phyloP scores from a whole-genome alignment of 1,139 yeast species.

The Yamadazyma oceani region DNA sequence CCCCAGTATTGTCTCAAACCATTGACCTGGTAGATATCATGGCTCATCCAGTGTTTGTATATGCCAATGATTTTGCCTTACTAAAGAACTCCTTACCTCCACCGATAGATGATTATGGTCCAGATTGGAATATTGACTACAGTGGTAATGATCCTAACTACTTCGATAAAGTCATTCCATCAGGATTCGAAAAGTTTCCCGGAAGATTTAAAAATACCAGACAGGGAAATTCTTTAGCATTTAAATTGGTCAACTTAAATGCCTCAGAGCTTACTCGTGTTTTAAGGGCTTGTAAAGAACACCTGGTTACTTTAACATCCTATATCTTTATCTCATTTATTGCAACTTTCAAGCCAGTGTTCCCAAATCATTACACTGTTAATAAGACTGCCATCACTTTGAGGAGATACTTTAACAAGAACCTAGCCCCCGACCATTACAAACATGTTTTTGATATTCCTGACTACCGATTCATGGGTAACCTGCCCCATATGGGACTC shows the following conservation, averaged over 20 bases:
- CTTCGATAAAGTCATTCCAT: conserved; percentile 26
- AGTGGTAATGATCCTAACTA: conserved; percentile 24
- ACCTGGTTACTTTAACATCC: conserved; percentile 37
- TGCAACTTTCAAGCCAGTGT: conserved; percentile 29
- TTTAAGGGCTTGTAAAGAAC: conserved; percentile 28
- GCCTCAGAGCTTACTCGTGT: conserved; percentile 25
- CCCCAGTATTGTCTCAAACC: conserved; percentile 7
- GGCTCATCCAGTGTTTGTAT: conserved; percentile 19
- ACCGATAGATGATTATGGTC: conserved; percentile 30
- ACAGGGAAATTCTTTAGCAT: conserved; percentile 22
- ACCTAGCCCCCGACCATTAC: conserved; percentile 20
- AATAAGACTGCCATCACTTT: conserved; percentile 36
- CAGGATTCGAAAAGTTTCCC: conserved; percentile 29
- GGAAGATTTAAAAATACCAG: conserved; percentile 30
- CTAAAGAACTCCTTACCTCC: conserved; percentile 34
- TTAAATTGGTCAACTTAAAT: conserved; percentile 32
- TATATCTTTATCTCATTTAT: conserved; percentile 29
- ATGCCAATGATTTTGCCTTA: conserved; percentile 17
- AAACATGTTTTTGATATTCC: conserved; percentile 17
- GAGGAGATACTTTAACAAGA: conserved; percentile 26
- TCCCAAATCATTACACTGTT: conserved; percentile 26
- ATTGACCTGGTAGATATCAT: conserved; percentile 6
- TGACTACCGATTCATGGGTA: conserved; percentile 32
- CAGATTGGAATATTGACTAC: conserved; percentile 27
- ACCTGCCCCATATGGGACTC: conserved; percentile 36